Conservation (phyloP, 345 rosid species). For the Camelina neglecta region DNA sequence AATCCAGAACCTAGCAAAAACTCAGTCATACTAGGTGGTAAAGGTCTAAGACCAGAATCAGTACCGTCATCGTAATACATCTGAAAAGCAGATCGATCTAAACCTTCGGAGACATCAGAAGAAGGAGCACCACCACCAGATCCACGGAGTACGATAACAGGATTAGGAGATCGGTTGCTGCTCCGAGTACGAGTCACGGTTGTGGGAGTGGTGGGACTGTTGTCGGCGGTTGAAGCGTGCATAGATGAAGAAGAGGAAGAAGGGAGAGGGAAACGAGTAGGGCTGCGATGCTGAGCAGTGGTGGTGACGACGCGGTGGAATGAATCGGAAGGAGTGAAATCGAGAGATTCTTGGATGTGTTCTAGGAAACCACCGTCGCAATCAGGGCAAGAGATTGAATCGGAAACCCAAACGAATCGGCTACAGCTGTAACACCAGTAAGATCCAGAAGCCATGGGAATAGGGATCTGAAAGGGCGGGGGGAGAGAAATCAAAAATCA, state of each 20-base stretch:
- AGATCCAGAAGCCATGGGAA: constrained; percentile 63
- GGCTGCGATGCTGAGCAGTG: constrained; percentile 38
- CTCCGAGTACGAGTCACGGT: constrained; percentile 7
- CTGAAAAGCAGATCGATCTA: constrained; percentile 57
- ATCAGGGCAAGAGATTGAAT: constrained; percentile 64
- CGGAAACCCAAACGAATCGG: constrained; percentile 64
- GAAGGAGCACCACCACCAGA: constrained; percentile 31
- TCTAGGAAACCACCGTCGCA: constrained; percentile 86
- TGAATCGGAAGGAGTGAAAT: constrained; percentile 42
- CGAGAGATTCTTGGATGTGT: constrained; percentile 57
- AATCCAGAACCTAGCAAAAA: constrained; percentile 89
- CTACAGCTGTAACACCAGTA: constrained; percentile 92
- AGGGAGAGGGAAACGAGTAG: constrained; percentile 47
- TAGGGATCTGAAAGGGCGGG: constrained; percentile 2
- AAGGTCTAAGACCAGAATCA: constrained; percentile 76
- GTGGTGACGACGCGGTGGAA: constrained; percentile 16
- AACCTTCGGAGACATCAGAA: constrained; percentile 39
- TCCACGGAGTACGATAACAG: constrained; percentile 82
- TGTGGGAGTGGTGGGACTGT: constrained; percentile 9
- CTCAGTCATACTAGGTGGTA: constrained; percentile 84
- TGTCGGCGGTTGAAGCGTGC: constrained; percentile 8
- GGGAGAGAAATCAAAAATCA: neutral
- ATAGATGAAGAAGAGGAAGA: constrained; percentile 26
- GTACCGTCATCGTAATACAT: constrained; percentile 86
- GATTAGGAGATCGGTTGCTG: constrained; percentile 76